Base-by-base conservation (phyloP, 805 yeast genomes). In the Candida ortonii region DNA sequence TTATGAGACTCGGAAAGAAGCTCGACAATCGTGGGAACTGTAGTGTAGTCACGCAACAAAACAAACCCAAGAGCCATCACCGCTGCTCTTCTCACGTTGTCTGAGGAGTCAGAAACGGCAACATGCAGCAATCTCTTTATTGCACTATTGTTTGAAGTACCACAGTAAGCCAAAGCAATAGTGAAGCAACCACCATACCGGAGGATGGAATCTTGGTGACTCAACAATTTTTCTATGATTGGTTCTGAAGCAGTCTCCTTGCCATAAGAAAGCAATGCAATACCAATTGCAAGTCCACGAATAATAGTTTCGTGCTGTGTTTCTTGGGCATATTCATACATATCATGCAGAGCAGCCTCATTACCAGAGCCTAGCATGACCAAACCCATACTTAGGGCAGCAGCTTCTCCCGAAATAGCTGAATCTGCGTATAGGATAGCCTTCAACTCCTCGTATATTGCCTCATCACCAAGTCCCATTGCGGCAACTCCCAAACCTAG, bases 161-260 rank as follows among this genome's bases (percentile, higher is more conserved):
- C 98, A 36, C 93, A 95, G 61, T 90, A 93, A 1, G 98, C 97
- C 50, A 93, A 71, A 0, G 96, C 97, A 50, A 93, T 75, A 5
- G 97, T 81, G 61, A 80, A 88, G 29, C 93, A 93, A 57, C 96
- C 97, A 62, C 98, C 97, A 57, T 89, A 93, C 62, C 98, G 83
- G 45, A 93, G 71, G 34, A 83, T 77, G 4, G 96, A 73, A 49
- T 82, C 85, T 55, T 86, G 95, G 53, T 81, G 88, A 3, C 62
- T 67, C 52, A 87, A 61, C 53, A 93, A 67, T 47, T 71, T 67
- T 20, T 76, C 77, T 44, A 90, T 85, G 20, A 76, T 61, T 7
- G 60, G 62, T 48, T 86, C 87, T 5, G 96, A 93, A 39, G 75
- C 69, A 46, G 79, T 88, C 61, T 88, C 96, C 52, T 78, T 79